A percentile compares a stretch with the other conserved stretches of the same genome.
Evolutionary conservation across 345 rosid genomes (phyloP).

Genomic region (Pseudoturritis turrita): DNA sequence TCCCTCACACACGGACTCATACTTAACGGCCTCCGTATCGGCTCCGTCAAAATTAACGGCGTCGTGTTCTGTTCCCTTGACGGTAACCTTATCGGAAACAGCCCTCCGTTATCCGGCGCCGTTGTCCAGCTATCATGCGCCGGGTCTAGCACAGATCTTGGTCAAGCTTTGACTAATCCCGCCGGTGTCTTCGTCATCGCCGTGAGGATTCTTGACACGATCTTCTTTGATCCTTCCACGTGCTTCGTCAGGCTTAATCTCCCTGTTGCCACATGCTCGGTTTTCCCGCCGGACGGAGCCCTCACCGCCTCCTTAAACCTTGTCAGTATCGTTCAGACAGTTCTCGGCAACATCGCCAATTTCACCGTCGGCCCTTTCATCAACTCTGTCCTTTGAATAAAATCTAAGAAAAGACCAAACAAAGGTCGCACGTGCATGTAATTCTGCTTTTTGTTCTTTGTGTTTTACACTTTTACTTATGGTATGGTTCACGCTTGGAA

Average conservation of each 20-base stretch:
- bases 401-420: not conserved
- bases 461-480: not conserved
- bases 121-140: conserved; percentile 13
- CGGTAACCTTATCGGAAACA: conserved; percentile 11
- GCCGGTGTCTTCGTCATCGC: not conserved
- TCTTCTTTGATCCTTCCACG: conserved; percentile 7
- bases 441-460: not conserved
- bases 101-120: conserved; percentile 15
- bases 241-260: conserved; percentile 10
- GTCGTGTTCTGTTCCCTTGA: conserved; percentile 3
- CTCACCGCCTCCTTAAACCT: conserved; percentile 18
- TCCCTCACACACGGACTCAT: conserved; percentile 8
- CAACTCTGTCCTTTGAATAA: conserved; percentile 6
- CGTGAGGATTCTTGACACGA: conserved; percentile 5
- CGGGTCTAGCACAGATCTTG: not conserved
- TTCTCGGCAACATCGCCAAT: conserved; percentile 8
- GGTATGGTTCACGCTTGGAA: not conserved
- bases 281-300: conserved; percentile 9
- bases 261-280: conserved; percentile 4
- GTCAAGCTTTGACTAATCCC: conserved; percentile 14
- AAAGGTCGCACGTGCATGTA: conserved; percentile 1
- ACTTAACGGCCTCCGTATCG: conserved; percentile 17
- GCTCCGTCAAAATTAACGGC: conserved; percentile 2
- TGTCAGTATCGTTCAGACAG: not conserved
- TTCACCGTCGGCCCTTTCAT: not conserved